Percentiles rank a stretch among this genome's conserved stretches.
phyloP scores from a whole-genome alignment of 495 filamentous ascomycete species.

The Hypoxylon crocopeplum region DNA sequence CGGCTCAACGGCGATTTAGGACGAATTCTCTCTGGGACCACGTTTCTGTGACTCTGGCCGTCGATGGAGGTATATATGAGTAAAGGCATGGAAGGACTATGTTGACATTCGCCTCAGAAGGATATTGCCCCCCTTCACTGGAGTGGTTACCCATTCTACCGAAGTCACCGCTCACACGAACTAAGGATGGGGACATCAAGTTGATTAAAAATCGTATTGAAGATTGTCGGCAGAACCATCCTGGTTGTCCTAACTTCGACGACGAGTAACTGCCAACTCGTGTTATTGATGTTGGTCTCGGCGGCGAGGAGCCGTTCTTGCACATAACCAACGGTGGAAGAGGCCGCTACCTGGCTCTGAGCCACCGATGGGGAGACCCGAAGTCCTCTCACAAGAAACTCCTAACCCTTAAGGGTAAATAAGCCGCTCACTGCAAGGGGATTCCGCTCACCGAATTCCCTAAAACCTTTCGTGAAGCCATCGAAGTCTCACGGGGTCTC shows the following conservation, averaged over 20 bases:
- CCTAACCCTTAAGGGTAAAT: not conserved
- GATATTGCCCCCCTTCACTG: not conserved
- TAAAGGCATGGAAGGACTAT: not conserved
- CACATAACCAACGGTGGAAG: not conserved
- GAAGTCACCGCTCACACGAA: not conserved
- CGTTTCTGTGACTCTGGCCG: conserved; percentile 1
- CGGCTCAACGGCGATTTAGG: not conserved
- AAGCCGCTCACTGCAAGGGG: not conserved
- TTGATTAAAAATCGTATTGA: conserved; percentile 2
- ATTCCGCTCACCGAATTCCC: not conserved
- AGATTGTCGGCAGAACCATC: not conserved
- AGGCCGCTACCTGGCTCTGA: conserved; percentile 5
- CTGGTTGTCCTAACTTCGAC: not conserved
- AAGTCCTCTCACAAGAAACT: conserved; percentile 3
- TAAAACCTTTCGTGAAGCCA: conserved; percentile 7
- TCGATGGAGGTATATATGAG: conserved; percentile 15
- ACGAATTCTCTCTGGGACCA: conserved; percentile 7
- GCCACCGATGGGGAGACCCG: conserved; percentile 13
- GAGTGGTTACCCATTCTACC: not conserved
- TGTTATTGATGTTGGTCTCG: conserved; percentile 8
- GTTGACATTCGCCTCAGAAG: not conserved
- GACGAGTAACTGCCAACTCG: not conserved
- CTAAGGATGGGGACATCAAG: conserved; percentile 1
- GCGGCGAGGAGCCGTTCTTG: conserved; percentile 2
- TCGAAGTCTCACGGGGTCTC: not conserved